Base-by-base conservation (phyloP, 1,139 yeast species). In the Blastobotrys aristatus region DNA sequence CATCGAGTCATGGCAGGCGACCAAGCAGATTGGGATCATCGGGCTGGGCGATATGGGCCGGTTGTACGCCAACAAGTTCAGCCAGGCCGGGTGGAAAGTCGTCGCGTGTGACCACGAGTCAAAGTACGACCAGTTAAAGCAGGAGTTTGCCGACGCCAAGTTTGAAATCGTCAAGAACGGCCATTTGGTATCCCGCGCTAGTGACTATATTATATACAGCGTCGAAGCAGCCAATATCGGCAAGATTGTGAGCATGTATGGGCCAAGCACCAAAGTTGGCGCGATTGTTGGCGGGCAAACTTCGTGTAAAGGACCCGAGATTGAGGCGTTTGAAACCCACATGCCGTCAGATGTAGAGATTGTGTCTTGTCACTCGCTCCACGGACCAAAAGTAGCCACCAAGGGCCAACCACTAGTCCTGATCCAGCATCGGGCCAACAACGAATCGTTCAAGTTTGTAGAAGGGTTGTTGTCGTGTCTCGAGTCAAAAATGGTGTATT, bases 221-320 rank as follows among this genome's bases (percentile, higher is more conserved):
- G 97, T 90, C 2, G 97, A 90, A 63, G 68, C 69, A 4, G 96
- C 82, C 57, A 79, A 80, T 59, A 83, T 92, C 43, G 80, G 73
- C 44, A 73, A 74, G 51, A 85, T 90, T 40, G 96, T 89, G 5
- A 62, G 78, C 4, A 44, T 69, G 31, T 92, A 89, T 64, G 97
- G 96, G 0, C 94, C 96, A 0, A 75, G 96, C 0, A 83, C 96
- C 3, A 92, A 89, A 64, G 69, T 79, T 14, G 95, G 95, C 2
- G 84, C 96, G 3, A 79, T 89, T 44, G 96, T 92, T 10, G 98
- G 98, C n/a, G 98, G 98, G 4, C 98, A 92, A 65, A 90, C 98
- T 0, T 86, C 96, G 4, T 92, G 97, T 69, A 92, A 92, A 62
- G 83, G 79, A 17, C 95, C 95, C 0, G 98, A 92, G 63, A 84